Base-by-base conservation (phyloP, 495 filamentous ascomycete species). In the Trichoderma virens region DNA sequence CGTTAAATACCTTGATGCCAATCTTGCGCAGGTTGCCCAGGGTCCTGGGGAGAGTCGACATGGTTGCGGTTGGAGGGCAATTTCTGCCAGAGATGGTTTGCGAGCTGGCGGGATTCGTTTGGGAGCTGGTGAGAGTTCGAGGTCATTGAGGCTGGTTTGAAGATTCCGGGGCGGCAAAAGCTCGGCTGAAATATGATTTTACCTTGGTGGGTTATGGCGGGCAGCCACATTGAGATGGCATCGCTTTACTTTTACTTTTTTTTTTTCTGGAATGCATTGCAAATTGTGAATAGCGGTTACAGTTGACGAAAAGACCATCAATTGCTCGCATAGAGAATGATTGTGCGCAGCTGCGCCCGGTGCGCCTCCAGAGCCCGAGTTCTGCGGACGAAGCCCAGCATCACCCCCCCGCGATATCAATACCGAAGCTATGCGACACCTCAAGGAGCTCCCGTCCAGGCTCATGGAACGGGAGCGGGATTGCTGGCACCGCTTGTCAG, bases 11-110 rank as follows among this genome's bases (percentile, higher is more conserved):
- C 88, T 89, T 96, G 70, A 97, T 65, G 45, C 94, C 94, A 72
- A 98, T 86, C 74, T 85, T 86, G 78, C 90, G 85, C 67, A 97
- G 73, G 74, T 98, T 96, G 71, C 86, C 83, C 71, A 97, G 75
- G 18, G 93, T 96, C 76, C 94, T 88, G 64, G 85, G 75, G 70
- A 97, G 81, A 56, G 90, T 96, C 76, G 95, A 98, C 94, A 99
- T 99, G 71, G 75, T 93, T 70, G 80, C 65, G 67, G 70, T 71
- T 8, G 31, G 61, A 65, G 67, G 47, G 71, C 69, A 70, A 75
- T 67, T 62, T n/a, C 27, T 28, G 13, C 51, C 16, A 9, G 9
- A 8, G 23, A 14, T 56, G 51, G 9, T 7, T 28, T 13, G 27
- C 18, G 1, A 13, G 34, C 5, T 30, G 23, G 51, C 25, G 13